Evolutionary conservation across 2,329 filamentous ascomycete species (phyloP), one percentile per base, ranked within the genome.

Genomic region (Neoscytalidium dimidiatum): DNA sequence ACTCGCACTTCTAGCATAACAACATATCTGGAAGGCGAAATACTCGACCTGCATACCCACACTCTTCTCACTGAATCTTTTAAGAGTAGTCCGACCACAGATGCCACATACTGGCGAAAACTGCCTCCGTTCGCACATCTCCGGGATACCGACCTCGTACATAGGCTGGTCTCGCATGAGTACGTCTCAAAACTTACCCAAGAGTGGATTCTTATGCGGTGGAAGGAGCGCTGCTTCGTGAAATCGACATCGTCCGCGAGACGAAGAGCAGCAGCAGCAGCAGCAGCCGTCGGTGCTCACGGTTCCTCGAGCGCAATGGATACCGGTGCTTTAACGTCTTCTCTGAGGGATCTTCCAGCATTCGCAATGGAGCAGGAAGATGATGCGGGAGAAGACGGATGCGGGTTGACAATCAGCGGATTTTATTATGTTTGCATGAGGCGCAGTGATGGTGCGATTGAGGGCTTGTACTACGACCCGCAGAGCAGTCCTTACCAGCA

Each of bases 11-110:
- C 73, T 68, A 80, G 73, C 8, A 90, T 90, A 64, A 85, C 86
- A 17, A 90, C 87, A 2, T 90, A 87, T 71, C 81, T 90, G 49
- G 88, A 90, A 78, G 88, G 88, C 63, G 88, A 90, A 71, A 89
- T 90, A 66, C 85, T 90, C 67, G 88, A 90, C 72, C 86, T 84
- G 69, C 73, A 73, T 48, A 79, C 74, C 4, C 77, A 83, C 72
- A 81, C 78, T 53, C 79, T 90, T 68, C 77, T 84, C 58, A 86
- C 83, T 11, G 79, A 82, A 68, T 73, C 73, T 41, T 84, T 84
- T 72, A 78, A 79, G 61, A 77, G 78, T 43, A 79, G 71, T n/a
- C 73, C 80, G 41, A 69, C 73, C 64, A 78, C 79, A 72, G 81
- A 84, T 69, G 78, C 81, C 11, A 75, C 74, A 4, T 83, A 84